A percentile compares a stretch with the other conserved stretches of the same genome.
Evolutionary conservation across 805 yeast genomes (phyloP).

Genomic region (Wickerhamiella occidentalis): DNA sequence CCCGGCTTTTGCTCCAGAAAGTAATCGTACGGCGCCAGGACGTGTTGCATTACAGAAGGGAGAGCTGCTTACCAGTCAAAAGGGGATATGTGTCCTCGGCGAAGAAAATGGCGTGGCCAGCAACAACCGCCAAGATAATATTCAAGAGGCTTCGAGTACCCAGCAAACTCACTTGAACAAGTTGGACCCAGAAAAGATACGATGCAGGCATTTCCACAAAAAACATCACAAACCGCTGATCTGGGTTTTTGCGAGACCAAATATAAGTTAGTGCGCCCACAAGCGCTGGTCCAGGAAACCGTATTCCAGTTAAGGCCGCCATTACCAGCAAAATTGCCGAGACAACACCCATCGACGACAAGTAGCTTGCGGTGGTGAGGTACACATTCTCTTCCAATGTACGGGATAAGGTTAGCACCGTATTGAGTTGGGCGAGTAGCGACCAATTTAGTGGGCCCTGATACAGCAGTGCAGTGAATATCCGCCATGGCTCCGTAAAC

Average conservation of each 20-base stretch:
- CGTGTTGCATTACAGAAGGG: neutral
- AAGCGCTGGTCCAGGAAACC: slow-evolving; percentile 5
- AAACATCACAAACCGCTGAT: slow-evolving; percentile 4
- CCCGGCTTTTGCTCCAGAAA: slow-evolving; percentile 38
- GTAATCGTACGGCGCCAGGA: slow-evolving; percentile 40
- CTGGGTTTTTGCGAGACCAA: slow-evolving; percentile 6
- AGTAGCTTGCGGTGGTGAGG: neutral
- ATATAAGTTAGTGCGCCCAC: slow-evolving; percentile 2
- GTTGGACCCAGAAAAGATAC: slow-evolving; percentile 5
- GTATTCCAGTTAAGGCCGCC: neutral
- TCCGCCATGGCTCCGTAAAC: slow-evolving; percentile 8
- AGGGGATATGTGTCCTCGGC: slow-evolving; percentile 1
- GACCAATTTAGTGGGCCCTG: slow-evolving; percentile 3
- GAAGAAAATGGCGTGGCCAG: slow-evolving; percentile 7
- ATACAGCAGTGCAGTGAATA: slow-evolving; percentile 2
- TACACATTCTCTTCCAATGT: slow-evolving; percentile 6
- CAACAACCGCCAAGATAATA: neutral
- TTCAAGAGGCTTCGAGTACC: neutral
- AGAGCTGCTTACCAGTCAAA: slow-evolving; percentile 10
- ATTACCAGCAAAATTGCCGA: neutral
- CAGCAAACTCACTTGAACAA: neutral
- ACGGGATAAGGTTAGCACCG: neutral
- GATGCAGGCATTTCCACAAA: slow-evolving; percentile 6
- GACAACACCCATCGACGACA: neutral
- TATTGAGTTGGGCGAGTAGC: neutral